A percentile compares a stretch with the other conserved stretches of the same genome.
These are phyloP conservation scores for Recurvomyces mirabilis DNA, from an alignment of 495 filamentous ascomycete genomes.

Conservation along the genomic window DNA sequence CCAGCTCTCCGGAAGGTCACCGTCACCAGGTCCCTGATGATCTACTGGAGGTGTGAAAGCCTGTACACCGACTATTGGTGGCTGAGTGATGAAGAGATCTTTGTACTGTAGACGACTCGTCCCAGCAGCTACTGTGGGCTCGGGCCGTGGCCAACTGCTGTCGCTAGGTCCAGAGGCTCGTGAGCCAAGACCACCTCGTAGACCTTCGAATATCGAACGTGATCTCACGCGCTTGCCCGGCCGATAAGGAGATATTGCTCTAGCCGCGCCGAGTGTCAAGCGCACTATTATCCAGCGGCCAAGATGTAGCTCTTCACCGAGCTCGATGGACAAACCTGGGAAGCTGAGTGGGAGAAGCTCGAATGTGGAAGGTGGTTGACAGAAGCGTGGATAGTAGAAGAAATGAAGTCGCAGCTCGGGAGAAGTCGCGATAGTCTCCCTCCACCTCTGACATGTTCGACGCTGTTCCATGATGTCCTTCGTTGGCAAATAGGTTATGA, in stretches of 20 bases:
- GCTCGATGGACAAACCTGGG: constrained; percentile 10
- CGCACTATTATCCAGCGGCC: constrained; percentile 12
- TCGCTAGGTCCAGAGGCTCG: not conserved
- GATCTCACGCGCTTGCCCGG: not conserved
- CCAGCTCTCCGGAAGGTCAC: not conserved
- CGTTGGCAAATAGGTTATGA: constrained; percentile 3
- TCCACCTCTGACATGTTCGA: constrained; percentile 3
- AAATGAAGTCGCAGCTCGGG: constrained; percentile 14
- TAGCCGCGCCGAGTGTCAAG: constrained; percentile 7
- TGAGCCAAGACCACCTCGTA: constrained; percentile 7
- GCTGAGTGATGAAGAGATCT: constrained; percentile 14
- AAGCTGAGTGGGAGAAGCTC: constrained; percentile 4
- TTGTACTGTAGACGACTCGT: not conserved
- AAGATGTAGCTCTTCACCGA: constrained; percentile 4
- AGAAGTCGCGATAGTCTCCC: constrained; percentile 2
- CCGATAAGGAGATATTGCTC: not conserved
- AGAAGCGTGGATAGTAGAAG: constrained; percentile 7
- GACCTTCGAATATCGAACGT: constrained; percentile 12
- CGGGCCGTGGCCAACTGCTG: not conserved
- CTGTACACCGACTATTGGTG: constrained; percentile 12
- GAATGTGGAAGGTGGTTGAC: not conserved
- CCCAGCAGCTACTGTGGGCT: not conserved
- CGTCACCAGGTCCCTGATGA: not conserved
- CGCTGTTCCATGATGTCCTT: constrained; percentile 5
- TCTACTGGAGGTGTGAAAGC: constrained; percentile 10